Evolutionary conservation across 495 filamentous ascomycete genomes (phyloP), one percentile per base, ranked within the genome.

Genomic region (Neurospora sp.): DNA sequence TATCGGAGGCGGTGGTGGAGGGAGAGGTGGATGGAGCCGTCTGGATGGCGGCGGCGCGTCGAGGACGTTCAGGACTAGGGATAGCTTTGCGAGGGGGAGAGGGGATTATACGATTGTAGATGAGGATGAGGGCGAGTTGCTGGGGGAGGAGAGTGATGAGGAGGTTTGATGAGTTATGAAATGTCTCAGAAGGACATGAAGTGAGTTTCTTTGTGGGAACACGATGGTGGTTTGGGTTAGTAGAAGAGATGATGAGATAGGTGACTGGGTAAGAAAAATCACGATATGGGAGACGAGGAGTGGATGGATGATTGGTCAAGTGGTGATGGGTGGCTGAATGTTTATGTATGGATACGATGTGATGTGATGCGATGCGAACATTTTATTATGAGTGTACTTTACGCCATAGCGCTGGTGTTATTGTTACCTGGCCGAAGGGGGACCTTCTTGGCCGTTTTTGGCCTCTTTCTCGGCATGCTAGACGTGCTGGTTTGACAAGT

Each of bases 71-170:
- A 93, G 93, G 39, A 94, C 90, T 36, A 85, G 96, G 77, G 91
- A 90, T 72, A 92, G 91, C 34, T 98, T 98, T 82, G 91, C 92
- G 31, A 90, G 93, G 71, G 91, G 92, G 10, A 86, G 92, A 70
- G 90, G 92, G 8, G 93, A 97, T 79, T 99, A 98, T 81, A 88
- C 89, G 17, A 86, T 92, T 80, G 93, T 97, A 59, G 93, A 94
- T 79, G 90, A 93, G 73, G 96, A 99, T 80, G 96, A 97, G 82
- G 95, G 95, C 72, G 94, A 97, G 83, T 82, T 98, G 78, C 84
- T 98, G 34, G 95, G 95, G 1, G 92, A 93, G 73, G 96, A 97
- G 70, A 96, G 96, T 73, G 96, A 97, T 69, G 96, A 98, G 78
- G 94, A 97, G 74, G 88, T 90, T 69, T 92, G 83, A 83, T 92